Base-by-base conservation (phyloP, 1,284 basidiomycete species). In the Ustilago crameri region DNA sequence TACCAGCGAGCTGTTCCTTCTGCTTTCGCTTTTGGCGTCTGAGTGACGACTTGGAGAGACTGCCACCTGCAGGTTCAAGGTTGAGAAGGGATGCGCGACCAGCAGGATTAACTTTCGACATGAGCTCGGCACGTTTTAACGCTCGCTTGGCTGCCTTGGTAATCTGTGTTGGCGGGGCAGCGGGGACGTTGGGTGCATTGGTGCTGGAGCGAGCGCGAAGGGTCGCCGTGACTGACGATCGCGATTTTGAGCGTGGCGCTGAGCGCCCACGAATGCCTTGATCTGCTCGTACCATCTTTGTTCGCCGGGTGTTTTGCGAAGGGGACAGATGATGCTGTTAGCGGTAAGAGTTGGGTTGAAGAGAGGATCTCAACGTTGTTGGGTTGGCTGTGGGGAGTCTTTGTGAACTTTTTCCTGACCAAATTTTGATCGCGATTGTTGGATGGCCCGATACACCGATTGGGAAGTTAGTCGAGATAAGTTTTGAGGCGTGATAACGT, bases 1-100 rank as follows among this genome's bases (percentile, higher is more conserved):
- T 78, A 18, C 74, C 76, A 1, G 70, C 79, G 0, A 82, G 52
- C 52, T 81, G 73, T 37, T 82, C 75, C 24, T 73, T 69, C 51
- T 62, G 55, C 30, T 64, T 74, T 37, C 75, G 57, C 64, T 82
- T 82, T 23, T 64, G 61, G 14, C 80, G 55, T 17, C 77, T 66
- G 17, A 76, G 42, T 12, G 73, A 63, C 10, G 77, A 78, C 40
- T 80, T 81, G 2, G 76, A 78, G 2, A 79, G 37, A 0, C 42
- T 23, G 9, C 34, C 46, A n/a, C 49, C 51, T 9, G 40, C 30
- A 2, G 63, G 48, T 34, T 69, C 51, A 15, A 68, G 55, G 17
- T 65, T 57, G 51, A 72, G 57, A 7, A 67, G 18, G 9, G 62
- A 67, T 3, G 30, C 22, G 18, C 55, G 50, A 2, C 52, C 14